These are phyloP conservation scores for Zasmidium cellare DNA, from an alignment of 2,329 filamentous ascomycete species.

Conservation along the genomic window DNA sequence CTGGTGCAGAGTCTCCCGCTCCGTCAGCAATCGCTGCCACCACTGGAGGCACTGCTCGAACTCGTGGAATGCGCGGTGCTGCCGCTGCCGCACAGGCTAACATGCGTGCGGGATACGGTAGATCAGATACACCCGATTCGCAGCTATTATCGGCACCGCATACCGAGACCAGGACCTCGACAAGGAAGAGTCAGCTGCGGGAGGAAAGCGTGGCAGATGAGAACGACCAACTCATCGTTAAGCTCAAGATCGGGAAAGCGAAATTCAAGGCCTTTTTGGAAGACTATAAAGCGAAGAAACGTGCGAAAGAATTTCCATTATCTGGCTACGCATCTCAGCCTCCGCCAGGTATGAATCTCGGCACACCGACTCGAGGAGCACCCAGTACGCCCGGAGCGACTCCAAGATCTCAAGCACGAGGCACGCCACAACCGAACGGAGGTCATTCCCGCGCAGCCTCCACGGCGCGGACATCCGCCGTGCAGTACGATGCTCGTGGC, in stretches of 20 bases:
- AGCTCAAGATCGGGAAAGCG: constrained; percentile 69
- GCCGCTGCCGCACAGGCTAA: constrained; percentile 83
- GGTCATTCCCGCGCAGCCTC: constrained; percentile 23
- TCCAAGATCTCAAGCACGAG: constrained; percentile 22
- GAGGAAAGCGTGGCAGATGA: constrained; percentile 82
- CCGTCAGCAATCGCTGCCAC: constrained; percentile 28
- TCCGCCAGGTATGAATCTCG: constrained; percentile 16
- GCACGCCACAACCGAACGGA: constrained; percentile 32
- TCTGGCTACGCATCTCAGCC: constrained; percentile 37
- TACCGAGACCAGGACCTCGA: constrained; percentile 67
- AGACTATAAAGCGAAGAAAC: constrained; percentile 33
- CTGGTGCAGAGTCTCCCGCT: constrained; percentile 69
- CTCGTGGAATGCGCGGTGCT: constrained; percentile 83
- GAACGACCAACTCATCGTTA: constrained; percentile 64
- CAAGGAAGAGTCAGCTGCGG: constrained; percentile 60
- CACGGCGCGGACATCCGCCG: constrained; percentile 15
- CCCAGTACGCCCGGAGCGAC: constrained; percentile 29
- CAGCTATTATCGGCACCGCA: constrained; percentile 62
- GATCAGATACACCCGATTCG: constrained; percentile 87
- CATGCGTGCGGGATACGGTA: constrained; percentile 70
- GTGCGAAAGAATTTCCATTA: constrained; percentile 32
- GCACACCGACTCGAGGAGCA: constrained; percentile 23
- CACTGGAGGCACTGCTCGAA: constrained; percentile 82
- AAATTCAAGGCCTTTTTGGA: constrained; percentile 67
- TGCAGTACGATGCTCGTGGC: constrained; percentile 47